Evolutionary conservation across 2,329 filamentous ascomycete genomes (phyloP).

Genomic region (Pseudovirgaria hyperparasitica): DNA sequence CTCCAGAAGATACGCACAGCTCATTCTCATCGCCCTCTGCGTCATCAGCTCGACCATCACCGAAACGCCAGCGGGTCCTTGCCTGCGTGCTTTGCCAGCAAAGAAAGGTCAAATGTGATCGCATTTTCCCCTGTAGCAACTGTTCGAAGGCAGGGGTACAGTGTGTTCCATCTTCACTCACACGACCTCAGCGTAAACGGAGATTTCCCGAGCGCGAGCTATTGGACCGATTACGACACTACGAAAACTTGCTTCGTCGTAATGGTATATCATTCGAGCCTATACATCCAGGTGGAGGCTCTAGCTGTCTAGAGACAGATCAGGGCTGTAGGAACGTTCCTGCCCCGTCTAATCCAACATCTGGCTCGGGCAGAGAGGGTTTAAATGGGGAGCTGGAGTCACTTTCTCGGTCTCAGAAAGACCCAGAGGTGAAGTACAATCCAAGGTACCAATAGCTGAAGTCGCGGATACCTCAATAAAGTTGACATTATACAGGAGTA

Average conservation of each 20-base stretch:
- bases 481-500: no score
- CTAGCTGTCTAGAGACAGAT: no score
- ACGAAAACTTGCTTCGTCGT: slow-evolving; percentile 53
- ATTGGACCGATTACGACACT: slow-evolving; percentile 54
- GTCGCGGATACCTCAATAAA: no score
- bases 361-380: no score
- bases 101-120: slow-evolving; percentile 63
- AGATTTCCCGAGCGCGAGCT: slow-evolving; percentile 59
- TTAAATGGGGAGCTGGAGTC: no score
- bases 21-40: slow-evolving; percentile 5
- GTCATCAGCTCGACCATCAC: slow-evolving; percentile 3
- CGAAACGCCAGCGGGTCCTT: slow-evolving; percentile 28
- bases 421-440: no score
- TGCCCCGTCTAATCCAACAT: no score
- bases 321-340: no score
- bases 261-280: slow-evolving; percentile 58
- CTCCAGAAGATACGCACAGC: slow-evolving; percentile 2
- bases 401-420: no score
- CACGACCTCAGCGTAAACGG: slow-evolving; percentile 43
- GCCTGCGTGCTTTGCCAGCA: slow-evolving; percentile 63
- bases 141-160: slow-evolving; percentile 51
- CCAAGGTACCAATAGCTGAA: no score
- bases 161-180: slow-evolving; percentile 35
- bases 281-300: slow-evolving; percentile 40
- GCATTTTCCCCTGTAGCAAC: slow-evolving; percentile 57